A percentile compares a stretch with the other conserved stretches of the same genome.
Conservation (phyloP, 305 asterid genomes). For the Rubia tinctorum region DNA sequence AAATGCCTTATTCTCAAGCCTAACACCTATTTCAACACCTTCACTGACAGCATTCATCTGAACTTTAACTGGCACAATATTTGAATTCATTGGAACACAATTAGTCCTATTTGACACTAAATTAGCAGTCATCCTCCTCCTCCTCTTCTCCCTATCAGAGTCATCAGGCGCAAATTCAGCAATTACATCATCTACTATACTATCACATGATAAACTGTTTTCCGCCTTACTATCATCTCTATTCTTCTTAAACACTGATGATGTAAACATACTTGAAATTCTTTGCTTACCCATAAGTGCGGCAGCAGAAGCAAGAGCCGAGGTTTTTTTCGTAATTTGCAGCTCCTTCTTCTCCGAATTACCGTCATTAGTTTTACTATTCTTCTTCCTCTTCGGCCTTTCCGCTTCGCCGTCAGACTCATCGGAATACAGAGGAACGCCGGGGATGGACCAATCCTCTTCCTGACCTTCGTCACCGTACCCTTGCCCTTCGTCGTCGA, state of each 20-base stretch:
- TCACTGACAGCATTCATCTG: slow-evolving; percentile 38
- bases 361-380: slow-evolving; percentile 10
- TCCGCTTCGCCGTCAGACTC: slow-evolving; percentile 68
- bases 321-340: slow-evolving; percentile 46
- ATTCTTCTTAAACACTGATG: slow-evolving; percentile 73
- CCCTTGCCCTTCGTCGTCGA: slow-evolving; percentile 88
- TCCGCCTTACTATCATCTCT: slow-evolving; percentile 38
- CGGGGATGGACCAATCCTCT: slow-evolving; percentile 86
- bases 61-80: slow-evolving; percentile 30
- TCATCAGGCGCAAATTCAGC: slow-evolving; percentile 96
- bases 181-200: slow-evolving; percentile 82
- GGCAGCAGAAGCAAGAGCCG: slow-evolving; percentile 74
- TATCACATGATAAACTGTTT: slow-evolving; percentile 53
- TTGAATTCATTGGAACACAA: slow-evolving; percentile 21
- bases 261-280: slow-evolving; percentile 75
- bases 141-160: slow-evolving; percentile 71
- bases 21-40: slow-evolving; percentile 27
- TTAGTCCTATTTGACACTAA: slow-evolving; percentile 18
- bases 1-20: slow-evolving; percentile 25
- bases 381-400: slow-evolving; percentile 59
- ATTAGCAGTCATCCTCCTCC: slow-evolving; percentile 51
- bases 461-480: slow-evolving; percentile 97
- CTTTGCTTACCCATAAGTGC: slow-evolving; percentile 90
- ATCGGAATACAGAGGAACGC: slow-evolving; percentile 53
- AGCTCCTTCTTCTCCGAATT: slow-evolving; percentile 62